These are phyloP conservation scores for Moesziomyces antarcticus DNA, from an alignment of 1,284 basidiomycete species.

Conservation along the genomic window DNA sequence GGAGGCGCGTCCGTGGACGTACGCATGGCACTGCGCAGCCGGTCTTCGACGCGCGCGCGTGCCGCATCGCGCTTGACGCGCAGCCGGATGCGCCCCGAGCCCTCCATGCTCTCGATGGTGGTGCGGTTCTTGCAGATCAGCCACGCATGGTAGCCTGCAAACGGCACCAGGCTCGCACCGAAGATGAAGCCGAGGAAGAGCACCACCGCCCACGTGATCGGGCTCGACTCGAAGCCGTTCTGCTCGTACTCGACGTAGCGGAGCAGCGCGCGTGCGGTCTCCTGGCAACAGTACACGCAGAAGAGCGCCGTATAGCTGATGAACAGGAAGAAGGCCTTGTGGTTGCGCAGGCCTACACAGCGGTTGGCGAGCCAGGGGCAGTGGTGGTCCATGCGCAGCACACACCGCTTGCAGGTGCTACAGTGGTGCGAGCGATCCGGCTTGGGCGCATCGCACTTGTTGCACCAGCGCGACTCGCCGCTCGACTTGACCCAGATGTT, in stretches of 20 bases:
- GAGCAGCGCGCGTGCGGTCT: conserved; percentile 55
- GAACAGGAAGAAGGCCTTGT: conserved; percentile 68
- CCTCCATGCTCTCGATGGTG: conserved; percentile 69
- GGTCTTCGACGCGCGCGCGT: conserved; percentile 36
- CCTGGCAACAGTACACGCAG: conserved; percentile 53
- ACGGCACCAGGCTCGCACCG: conserved; percentile 56
- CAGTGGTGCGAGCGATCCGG: conserved; percentile 66
- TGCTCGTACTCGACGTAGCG: conserved; percentile 38
- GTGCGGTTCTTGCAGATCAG: conserved; percentile 66
- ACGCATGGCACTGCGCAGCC: conserved; percentile 21
- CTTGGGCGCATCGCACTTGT: conserved; percentile 59
- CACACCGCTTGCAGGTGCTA: conserved; percentile 55
- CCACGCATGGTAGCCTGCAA: conserved; percentile 62
- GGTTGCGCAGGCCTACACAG: conserved; percentile 67
- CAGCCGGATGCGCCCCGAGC: conserved; percentile 50
- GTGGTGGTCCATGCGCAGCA: conserved; percentile 71
- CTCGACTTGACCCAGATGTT: conserved; percentile 57
- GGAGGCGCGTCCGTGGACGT: conserved; percentile 8
- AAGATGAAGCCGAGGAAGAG: conserved; percentile 62
- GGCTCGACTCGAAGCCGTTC: conserved; percentile 62
- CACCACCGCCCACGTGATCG: conserved; percentile 66
- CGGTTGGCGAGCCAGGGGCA: conserved; percentile 71
- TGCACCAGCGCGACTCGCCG: conserved; percentile 59
- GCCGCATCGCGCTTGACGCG: conserved; percentile 14
- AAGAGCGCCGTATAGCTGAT: conserved; percentile 62